These are phyloP conservation scores for Lenzites betulinus DNA, from an alignment of 768 basidiomycete species.

Conservation along the genomic window DNA sequence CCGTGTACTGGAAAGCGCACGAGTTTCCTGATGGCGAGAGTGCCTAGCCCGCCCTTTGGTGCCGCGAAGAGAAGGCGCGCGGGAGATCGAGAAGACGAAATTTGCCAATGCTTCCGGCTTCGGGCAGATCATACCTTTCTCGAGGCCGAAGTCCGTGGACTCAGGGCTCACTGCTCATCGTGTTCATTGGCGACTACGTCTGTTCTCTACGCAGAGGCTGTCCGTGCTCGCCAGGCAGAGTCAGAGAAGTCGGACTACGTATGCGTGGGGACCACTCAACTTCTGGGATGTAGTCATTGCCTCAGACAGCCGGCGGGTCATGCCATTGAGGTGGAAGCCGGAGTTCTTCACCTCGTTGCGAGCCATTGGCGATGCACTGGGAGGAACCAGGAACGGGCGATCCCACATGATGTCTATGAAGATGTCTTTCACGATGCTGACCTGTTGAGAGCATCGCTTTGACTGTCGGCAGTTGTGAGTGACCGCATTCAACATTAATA, in stretches of 20 bases:
- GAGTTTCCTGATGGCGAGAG: not conserved
- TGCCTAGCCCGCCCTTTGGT: conserved; percentile 4
- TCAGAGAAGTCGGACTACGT: not conserved
- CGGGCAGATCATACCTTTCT: conserved; percentile 5
- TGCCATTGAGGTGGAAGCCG: too few species aligned
- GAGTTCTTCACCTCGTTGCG: too few species aligned
- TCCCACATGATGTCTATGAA: too few species aligned
- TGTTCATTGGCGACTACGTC: not conserved
- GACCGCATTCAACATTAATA: too few species aligned
- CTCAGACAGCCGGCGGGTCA: too few species aligned
- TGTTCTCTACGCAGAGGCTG: not conserved
- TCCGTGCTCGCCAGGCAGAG: not conserved
- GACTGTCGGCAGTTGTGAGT: too few species aligned
- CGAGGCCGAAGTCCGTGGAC: not conserved
- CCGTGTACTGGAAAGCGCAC: not conserved
- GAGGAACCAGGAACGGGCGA: too few species aligned
- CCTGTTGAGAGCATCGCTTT: too few species aligned
- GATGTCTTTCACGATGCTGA: too few species aligned
- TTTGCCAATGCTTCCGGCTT: conserved; percentile 8
- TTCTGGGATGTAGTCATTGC: not conserved
- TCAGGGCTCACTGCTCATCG: not conserved
- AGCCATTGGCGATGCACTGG: too few species aligned
- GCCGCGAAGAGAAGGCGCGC: not conserved
- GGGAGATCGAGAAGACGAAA: conserved; percentile 13
- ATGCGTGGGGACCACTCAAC: not conserved